Percentiles rank a stretch among this genome's conserved stretches.
Evolutionary conservation across 805 yeast genomes (phyloP).

Genomic region (Yarrowia sp.): DNA sequence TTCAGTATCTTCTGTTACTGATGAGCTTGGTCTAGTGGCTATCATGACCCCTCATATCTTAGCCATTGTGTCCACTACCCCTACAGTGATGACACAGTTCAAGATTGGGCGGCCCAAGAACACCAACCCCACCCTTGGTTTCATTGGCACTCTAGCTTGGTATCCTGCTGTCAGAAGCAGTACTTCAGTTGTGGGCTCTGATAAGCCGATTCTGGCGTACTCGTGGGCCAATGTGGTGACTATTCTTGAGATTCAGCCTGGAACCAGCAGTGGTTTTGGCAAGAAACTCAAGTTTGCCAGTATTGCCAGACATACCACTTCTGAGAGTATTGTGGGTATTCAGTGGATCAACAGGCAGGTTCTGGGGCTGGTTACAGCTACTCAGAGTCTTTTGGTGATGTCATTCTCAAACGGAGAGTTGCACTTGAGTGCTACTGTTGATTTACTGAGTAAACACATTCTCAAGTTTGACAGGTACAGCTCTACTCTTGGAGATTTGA

Average conservation of each 20-base stretch:
- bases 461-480: conserved; percentile 40
- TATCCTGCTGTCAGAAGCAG: conserved; percentile 49
- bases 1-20: conserved; percentile 52
- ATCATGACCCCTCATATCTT: conserved; percentile 53
- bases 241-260: conserved; percentile 49
- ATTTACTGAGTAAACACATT: conserved; percentile 45
- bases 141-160: conserved; percentile 58
- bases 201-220: conserved; percentile 51
- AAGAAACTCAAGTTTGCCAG: conserved; percentile 42
- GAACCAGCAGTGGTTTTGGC: conserved; percentile 31
- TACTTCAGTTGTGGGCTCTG: neutral
- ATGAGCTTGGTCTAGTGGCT: conserved; percentile 58
- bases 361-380: conserved; percentile 45
- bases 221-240: conserved; percentile 65
- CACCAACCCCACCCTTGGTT: conserved; percentile 36
- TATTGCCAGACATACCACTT: conserved; percentile 45
- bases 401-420: conserved; percentile 47
- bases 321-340: conserved; percentile 52
- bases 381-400: conserved; percentile 48
- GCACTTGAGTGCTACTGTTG: conserved; percentile 46
- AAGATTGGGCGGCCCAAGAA: conserved; percentile 51
- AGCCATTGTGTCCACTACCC: conserved; percentile 53
- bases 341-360: conserved; percentile 50
- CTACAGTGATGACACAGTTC: conserved; percentile 54
- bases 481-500: conserved; percentile 29